phyloP scores from a whole-genome alignment of 2,329 filamentous ascomycete species.

The Penicillium sp. region DNA sequence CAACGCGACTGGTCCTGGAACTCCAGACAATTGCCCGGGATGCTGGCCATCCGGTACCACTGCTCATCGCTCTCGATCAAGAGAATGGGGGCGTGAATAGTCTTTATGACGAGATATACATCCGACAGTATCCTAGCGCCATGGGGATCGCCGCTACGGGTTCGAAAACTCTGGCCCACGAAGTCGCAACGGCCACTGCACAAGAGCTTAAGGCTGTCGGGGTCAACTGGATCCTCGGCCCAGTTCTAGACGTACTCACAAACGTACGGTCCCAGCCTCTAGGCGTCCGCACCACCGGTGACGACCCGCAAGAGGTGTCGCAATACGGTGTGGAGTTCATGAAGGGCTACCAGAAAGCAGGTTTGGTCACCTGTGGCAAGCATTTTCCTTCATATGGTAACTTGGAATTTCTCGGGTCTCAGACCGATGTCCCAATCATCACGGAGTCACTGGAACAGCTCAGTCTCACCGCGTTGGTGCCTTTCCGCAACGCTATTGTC shows the following conservation, averaged over 20 bases:
- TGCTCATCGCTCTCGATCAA: conserved; percentile 87
- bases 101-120: conserved; percentile 88
- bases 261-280: conserved; percentile 86
- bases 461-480: conserved; percentile 80
- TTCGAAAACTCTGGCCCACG: conserved; percentile 72
- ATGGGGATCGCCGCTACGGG: conserved; percentile 95
- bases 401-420: conserved; percentile 82
- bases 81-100: conserved; percentile 98
- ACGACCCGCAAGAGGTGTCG: conserved; percentile 90
- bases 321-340: conserved; percentile 84
- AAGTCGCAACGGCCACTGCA: conserved; percentile 84
- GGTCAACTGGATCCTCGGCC: conserved; percentile 90
- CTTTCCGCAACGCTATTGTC: conserved; percentile 80
- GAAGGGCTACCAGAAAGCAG: conserved; percentile 85
- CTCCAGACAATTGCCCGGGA: conserved; percentile 85
- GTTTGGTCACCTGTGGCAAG: conserved; percentile 81
- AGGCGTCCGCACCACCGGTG: conserved; percentile 78
- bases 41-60: conserved; percentile 77
- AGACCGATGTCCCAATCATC: conserved; percentile 85
- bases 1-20: conserved; percentile 77
- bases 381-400: conserved; percentile 96
- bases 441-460: conserved; percentile 89
- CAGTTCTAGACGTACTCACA: conserved; percentile 84
- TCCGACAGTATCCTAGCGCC: conserved; percentile 90
- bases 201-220: conserved; percentile 87